Base-by-base conservation (phyloP, 768 basidiomycete species). In the Suillus subaureus region DNA sequence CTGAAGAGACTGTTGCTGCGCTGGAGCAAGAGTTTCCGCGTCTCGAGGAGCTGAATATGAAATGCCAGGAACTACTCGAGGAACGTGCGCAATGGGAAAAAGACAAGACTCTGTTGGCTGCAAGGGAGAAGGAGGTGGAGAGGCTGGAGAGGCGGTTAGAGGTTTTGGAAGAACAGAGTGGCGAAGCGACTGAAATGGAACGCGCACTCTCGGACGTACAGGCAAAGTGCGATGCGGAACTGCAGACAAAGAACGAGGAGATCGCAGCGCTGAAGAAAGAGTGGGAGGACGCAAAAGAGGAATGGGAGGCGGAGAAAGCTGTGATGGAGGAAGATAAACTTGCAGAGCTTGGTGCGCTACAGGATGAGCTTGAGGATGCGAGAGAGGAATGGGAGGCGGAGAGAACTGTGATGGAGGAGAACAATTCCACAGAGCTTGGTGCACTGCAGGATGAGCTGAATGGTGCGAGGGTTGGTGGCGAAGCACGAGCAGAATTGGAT, bases 1-100 rank as follows among this genome's bases (percentile, higher is more conserved):
- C 89, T 1, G 85, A 91, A 71, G 90, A 91, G 57, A 88, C 84
- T 42, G 86, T 90, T 51, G 75, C 78, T 21, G 81, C 84, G 1
- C 70, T 92, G 61, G 84, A 89, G 74, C 74, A 79, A 63, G 85
- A 91, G 62, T 70, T 88, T 33, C 83, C 82, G 8, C 79, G 80
- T 66, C 74, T 88, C 37, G 83, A 84, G 64, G 80, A 79, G 8
- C 73, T 87, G 61, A 83, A 86, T 67, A 56, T 69, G 26, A 82
- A 86, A 52, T 73, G 85, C 33, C 79, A 85, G 60, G 75, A 77
- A 52, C 72, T 92, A 65, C 75, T 79, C 63, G 75, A 80, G 62
- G 87, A 89, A 71, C 84, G 82, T 66, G 71, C 67, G 23, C 77
- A 71, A 60, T 89, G 89, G 87, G 79, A 83, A 66, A 70, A 78